Percentiles rank a stretch among this genome's conserved stretches.
These are phyloP conservation scores for Hansfordia pulvinata DNA, from an alignment of 2,329 filamentous ascomycete species.

Conservation along the genomic window DNA sequence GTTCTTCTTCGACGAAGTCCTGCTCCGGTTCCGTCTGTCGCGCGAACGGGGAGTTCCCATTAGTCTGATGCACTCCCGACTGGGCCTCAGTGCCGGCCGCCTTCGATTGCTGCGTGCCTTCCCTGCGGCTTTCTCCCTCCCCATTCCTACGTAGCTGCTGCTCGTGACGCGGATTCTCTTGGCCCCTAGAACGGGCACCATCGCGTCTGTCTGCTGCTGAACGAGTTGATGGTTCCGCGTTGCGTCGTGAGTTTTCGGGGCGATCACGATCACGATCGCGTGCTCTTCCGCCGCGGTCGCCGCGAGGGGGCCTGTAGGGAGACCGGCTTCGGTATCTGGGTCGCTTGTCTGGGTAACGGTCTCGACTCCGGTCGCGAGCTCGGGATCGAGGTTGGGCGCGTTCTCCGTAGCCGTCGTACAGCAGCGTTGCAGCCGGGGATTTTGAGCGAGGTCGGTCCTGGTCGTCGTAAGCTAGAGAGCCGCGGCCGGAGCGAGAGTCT, in stretches of 20 bases:
- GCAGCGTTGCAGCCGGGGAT: slow-evolving; percentile 22
- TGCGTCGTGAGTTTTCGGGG: slow-evolving; percentile 39
- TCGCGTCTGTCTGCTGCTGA: too few species aligned
- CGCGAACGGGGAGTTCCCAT: too few species aligned
- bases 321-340: not conserved
- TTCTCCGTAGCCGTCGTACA: slow-evolving; percentile 38
- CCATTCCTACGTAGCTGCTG: not conserved
- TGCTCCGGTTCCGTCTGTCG: too few species aligned
- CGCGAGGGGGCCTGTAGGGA: slow-evolving; percentile 10
- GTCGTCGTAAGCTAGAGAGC: slow-evolving; percentile 40
- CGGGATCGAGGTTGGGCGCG: slow-evolving; percentile 19
- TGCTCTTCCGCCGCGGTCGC: slow-evolving; percentile 8
- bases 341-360: slow-evolving; percentile 7
- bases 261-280: slow-evolving; percentile 15
- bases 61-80: too few species aligned
- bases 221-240: too few species aligned
- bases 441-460: slow-evolving; percentile 35
- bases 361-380: slow-evolving; percentile 12
- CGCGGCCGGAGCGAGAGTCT: slow-evolving; percentile 33
- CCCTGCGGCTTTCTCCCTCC: not conserved
- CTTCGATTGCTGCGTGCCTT: not conserved
- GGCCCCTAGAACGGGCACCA: not conserved
- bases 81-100: too few species aligned
- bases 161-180: not conserved
- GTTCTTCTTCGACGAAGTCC: slow-evolving; percentile 39